Evolutionary conservation across 306 rosid genomes (phyloP).

Genomic region (Amphicarpaea edgeworthii): DNA sequence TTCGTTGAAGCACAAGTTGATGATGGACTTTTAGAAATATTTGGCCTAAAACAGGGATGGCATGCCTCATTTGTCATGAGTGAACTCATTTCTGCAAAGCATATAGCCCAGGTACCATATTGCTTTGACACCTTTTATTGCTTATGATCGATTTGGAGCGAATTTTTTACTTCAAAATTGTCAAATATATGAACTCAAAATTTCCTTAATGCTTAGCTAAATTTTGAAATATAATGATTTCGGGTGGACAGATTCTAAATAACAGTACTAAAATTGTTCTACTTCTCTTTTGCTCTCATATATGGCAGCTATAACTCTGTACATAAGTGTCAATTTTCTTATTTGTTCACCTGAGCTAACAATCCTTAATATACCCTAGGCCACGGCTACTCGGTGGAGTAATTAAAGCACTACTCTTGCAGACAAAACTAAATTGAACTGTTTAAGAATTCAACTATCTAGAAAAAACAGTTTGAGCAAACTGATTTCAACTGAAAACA

Average conservation of each 20-base stretch:
- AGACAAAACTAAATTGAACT: too few species aligned
- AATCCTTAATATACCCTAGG: too few species aligned
- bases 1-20: constrained; percentile 94
- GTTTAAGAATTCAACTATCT: too few species aligned
- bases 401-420: too few species aligned
- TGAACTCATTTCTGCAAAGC: constrained; percentile 90
- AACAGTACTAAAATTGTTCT: background rate
- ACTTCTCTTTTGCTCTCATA: background rate
- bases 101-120: constrained; percentile 86
- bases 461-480: too few species aligned
- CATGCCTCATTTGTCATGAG: constrained; percentile 99
- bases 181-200: background rate
- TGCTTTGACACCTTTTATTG: background rate
- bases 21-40: constrained; percentile 96
- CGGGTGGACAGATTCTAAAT: background rate
- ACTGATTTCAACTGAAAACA: too few species aligned
- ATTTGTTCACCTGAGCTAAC: too few species aligned
- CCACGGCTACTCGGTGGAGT: too few species aligned
- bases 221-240: background rate
- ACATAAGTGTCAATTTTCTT: too few species aligned
- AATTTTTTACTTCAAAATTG: background rate
- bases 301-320: too few species aligned
- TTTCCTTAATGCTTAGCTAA: background rate
- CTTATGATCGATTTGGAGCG: constrained; percentile 2
- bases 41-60: constrained; percentile 99